phyloP scores from a whole-genome alignment of 2,329 filamentous ascomycete species.

The Epichloe glyceriae region DNA sequence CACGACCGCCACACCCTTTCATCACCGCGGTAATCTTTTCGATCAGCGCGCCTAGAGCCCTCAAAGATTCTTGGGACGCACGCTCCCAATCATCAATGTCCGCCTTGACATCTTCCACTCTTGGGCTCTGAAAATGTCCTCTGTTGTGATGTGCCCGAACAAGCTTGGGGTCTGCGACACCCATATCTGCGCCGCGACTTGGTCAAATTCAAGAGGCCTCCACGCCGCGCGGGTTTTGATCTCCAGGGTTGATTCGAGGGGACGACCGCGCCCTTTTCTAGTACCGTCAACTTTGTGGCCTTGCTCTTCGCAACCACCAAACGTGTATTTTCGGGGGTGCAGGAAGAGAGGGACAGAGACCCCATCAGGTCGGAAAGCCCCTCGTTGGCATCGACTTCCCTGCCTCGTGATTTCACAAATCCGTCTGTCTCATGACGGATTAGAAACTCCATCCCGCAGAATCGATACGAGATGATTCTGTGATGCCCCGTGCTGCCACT shows the following conservation, averaged over 20 bases:
- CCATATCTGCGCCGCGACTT: constrained; percentile 30
- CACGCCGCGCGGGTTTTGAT: constrained; percentile 29
- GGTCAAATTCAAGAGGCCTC: constrained; percentile 19
- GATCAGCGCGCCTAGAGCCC: constrained; percentile 20
- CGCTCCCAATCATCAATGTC: constrained; percentile 23
- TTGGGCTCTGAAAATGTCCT: constrained; percentile 21
- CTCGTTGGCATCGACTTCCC: neutral
- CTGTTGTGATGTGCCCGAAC: constrained; percentile 29
- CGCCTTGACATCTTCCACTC: constrained; percentile 19
- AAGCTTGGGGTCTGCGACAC: constrained; percentile 32
- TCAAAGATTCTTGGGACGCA: constrained; percentile 18
- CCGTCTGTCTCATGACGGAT: constrained; percentile 31
- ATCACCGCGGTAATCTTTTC: constrained; percentile 3
- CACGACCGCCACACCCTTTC: neutral
- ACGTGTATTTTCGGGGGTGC: neutral
- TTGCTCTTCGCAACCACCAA: neutral
- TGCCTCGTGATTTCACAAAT: constrained; percentile 15
- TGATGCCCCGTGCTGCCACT: constrained; percentile 29
- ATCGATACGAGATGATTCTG: constrained; percentile 30
- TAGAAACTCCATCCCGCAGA: constrained; percentile 26
- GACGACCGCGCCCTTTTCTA: constrained; percentile 17
- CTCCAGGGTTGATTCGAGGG: constrained; percentile 26
- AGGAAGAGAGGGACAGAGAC: constrained; percentile 13
- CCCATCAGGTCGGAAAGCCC: constrained; percentile 13
- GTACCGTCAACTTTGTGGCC: constrained; percentile 18